Evolutionary conservation across 1,139 yeast species (phyloP).

Genomic region (Hansenula lynferdii): DNA sequence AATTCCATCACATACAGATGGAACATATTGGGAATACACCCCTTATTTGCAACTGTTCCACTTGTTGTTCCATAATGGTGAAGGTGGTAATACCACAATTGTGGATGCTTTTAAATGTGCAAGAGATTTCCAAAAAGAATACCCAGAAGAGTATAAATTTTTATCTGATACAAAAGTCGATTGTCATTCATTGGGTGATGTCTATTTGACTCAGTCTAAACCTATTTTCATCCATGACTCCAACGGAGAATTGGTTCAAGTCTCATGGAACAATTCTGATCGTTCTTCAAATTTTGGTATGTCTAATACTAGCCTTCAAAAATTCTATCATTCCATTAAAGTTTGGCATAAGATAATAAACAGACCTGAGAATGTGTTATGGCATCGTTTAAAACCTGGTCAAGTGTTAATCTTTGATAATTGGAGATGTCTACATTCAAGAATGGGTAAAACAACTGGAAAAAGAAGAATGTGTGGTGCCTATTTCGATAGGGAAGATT

Average conservation of each 20-base stretch:
- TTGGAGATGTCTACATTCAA: slow-evolving; percentile 73
- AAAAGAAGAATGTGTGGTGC: slow-evolving; percentile 76
- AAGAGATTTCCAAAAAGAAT: slow-evolving; percentile 36
- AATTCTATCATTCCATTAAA: slow-evolving; percentile 56
- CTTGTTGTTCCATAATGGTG: slow-evolving; percentile 52
- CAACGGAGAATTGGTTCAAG: slow-evolving; percentile 53
- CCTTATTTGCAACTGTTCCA: slow-evolving; percentile 76
- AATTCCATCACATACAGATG: slow-evolving; percentile 68
- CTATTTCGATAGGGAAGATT: slow-evolving; percentile 67
- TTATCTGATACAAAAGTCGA: slow-evolving; percentile 52
- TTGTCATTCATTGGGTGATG: slow-evolving; percentile 80
- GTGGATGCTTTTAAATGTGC: slow-evolving; percentile 72
- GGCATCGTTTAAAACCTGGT: slow-evolving; percentile 61
- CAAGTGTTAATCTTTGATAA: slow-evolving; percentile 68
- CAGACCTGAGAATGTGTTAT: slow-evolving; percentile 47
- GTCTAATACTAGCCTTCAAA: slow-evolving; percentile 49
- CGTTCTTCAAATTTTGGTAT: slow-evolving; percentile 62
- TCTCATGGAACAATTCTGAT: slow-evolving; percentile 75
- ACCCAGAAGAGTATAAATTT: slow-evolving; percentile 53
- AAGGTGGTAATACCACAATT: slow-evolving; percentile 70
- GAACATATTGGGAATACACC: slow-evolving; percentile 75
- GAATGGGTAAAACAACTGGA: slow-evolving; percentile 62
- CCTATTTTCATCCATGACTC: slow-evolving; percentile 58
- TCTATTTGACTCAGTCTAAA: slow-evolving; percentile 56
- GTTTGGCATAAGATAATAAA: slow-evolving; percentile 54